Base-by-base conservation (phyloP, 2,329 filamentous ascomycete genomes). In the Penicillium sp. region DNA sequence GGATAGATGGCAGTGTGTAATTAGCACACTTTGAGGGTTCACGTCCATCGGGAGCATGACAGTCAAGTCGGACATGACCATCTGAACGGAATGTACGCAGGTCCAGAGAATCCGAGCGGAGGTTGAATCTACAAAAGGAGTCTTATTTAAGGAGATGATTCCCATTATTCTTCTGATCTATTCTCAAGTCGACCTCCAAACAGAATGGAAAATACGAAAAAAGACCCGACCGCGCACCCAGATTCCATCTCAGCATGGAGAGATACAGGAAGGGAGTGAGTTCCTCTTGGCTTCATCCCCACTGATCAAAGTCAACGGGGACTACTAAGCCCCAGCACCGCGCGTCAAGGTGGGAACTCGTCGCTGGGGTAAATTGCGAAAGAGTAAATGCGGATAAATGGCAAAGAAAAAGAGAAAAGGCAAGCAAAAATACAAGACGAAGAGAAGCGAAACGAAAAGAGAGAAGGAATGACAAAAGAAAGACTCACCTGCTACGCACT, bases 271-370 rank as follows among this genome's bases (percentile, higher is more conserved):
- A 22, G 22, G 22, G 22, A 22, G 34, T 22, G 48, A 50, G 60
- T 57, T 62, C 54, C 52, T 62, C 62, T 62, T 63, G 31, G 56
- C 57, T 63, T 63, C 56, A 38, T 39, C 54, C 54, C 7, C 20
- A 17, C 15, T 15, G 31, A 31, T 41, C 38, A 31, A 48, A 50
- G 50, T 20, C 42, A 34, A n/a, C 47, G 20, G 49, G 51, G 43
- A 50, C 28, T 63, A 64, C 60, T 64, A 38, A 51, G 62, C 62
- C 60, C 54, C 51, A 58, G 52, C 57, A 64, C 57, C 62, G 47
- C 62, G 47, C 62, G 57, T 17, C 62, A 55, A 64, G 62, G 62
- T 64, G 57, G 57, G 55, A 64, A 58, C 57, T 48, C 51, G 34
- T 45, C 48, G 55, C 53, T 54, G 50, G 59, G 59, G 61, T 55